Conservation (phyloP, 148 eudicot species). For the Silene uniflora region DNA sequence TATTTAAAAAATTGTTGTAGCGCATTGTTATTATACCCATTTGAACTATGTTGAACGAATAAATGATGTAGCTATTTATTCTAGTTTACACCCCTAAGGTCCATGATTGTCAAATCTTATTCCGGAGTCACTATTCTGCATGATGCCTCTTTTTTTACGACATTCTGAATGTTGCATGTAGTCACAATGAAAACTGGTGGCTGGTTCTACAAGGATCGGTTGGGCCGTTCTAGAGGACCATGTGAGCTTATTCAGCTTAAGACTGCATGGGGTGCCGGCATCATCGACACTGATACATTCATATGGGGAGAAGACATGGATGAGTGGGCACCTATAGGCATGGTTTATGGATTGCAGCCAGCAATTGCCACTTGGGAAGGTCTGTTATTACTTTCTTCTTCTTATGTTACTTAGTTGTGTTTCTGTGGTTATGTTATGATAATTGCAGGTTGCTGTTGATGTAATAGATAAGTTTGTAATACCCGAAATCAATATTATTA, state of each 20-base stretch:
- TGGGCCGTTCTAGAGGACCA: slow-evolving; percentile 93
- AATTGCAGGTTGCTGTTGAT: background rate
- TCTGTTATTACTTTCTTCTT: slow-evolving; percentile 28
- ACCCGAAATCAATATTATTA: background rate
- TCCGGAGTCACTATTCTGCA: background rate
- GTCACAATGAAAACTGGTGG: slow-evolving; percentile 86
- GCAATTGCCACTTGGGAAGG: slow-evolving; percentile 98
- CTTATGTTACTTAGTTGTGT: background rate
- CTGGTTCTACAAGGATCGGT: slow-evolving; percentile 76
- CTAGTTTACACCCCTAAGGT: background rate
- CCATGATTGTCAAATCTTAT: background rate
- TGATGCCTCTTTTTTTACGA: slow-evolving; percentile 3
- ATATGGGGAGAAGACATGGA: slow-evolving; percentile 97
- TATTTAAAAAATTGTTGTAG: background rate
- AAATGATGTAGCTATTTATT: background rate
- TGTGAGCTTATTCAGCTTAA: slow-evolving; percentile 84
- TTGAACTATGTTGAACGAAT: background rate
- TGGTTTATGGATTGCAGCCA: slow-evolving; percentile 80
- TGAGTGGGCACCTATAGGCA: slow-evolving; percentile 96
- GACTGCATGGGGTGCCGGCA: slow-evolving; percentile 92
- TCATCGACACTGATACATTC: slow-evolving; percentile 81
- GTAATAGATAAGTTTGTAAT: background rate
- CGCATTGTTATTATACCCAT: background rate
- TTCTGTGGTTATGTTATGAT: background rate
- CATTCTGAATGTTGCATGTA: slow-evolving; percentile 18